A percentile compares a stretch with the other conserved stretches of the same genome.
phyloP scores from a whole-genome alignment of 2,329 filamentous ascomycete genomes.

The Ceratocystis huliohia region DNA sequence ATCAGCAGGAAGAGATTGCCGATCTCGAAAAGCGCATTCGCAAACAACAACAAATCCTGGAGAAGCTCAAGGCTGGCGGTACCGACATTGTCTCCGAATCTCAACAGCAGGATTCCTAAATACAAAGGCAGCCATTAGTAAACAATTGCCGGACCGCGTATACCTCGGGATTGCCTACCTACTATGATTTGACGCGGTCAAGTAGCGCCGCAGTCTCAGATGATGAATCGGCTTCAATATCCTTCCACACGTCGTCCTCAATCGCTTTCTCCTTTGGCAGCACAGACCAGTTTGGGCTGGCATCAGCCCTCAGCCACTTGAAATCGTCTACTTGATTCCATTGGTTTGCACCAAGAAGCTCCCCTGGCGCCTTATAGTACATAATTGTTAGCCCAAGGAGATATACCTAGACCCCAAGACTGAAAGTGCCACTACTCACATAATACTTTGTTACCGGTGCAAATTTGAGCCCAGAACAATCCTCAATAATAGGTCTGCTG shows the following conservation, averaged over 20 bases:
- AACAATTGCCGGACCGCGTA: background rate
- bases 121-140: too few relatives aligned
- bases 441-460: conserved; percentile 58
- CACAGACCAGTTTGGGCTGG: conserved; percentile 77
- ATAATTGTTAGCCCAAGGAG: conserved; percentile 13
- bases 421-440: conserved; percentile 32
- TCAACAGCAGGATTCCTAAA: conserved; percentile 12
- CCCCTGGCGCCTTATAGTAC: conserved; percentile 6
- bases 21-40: conserved; percentile 52
- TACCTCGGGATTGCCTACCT: background rate
- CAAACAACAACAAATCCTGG: conserved; percentile 48
- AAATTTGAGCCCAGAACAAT: conserved; percentile 68
- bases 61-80: conserved; percentile 40
- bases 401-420: background rate
- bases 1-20: conserved; percentile 59
- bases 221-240: conserved; percentile 44
- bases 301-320: conserved; percentile 81
- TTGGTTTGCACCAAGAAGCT: conserved; percentile 41
- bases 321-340: conserved; percentile 95
- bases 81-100: conserved; percentile 29
- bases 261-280: conserved; percentile 50
- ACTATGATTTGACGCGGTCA: background rate
- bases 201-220: background rate
- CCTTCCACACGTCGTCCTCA: conserved; percentile 52
- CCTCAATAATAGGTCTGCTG: conserved; percentile 87